Evolutionary conservation across 495 filamentous ascomycete genomes (phyloP).

Genomic region (Filosporella fistucella): DNA sequence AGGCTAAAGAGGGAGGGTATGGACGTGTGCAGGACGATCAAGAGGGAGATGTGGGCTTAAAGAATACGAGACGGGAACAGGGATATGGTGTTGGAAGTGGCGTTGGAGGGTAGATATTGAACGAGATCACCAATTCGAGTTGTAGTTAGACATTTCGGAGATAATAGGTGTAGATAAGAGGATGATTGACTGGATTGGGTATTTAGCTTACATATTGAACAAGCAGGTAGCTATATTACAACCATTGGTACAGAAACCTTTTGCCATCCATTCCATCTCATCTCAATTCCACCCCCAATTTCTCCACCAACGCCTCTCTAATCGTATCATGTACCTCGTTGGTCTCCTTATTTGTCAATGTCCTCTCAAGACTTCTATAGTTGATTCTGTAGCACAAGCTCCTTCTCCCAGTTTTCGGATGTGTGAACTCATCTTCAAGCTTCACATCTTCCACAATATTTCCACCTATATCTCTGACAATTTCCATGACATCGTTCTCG

Average conservation of each 20-base stretch:
- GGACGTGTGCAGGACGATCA: conserved; percentile 2
- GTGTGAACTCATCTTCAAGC: conserved; percentile 75
- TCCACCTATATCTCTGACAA: conserved; percentile 73
- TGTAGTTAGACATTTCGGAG: no score
- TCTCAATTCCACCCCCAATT: conserved; percentile 77
- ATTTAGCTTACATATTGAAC: no score
- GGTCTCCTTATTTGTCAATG: conserved; percentile 73
- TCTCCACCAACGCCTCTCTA: conserved; percentile 52
- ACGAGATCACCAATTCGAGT: no score
- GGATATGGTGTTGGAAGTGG: conserved; percentile 56
- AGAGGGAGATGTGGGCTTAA: conserved; percentile 28
- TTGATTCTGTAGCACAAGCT: conserved; percentile 91
- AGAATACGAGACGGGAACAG: conserved; percentile 46
- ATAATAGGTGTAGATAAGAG: no score
- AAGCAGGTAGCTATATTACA: no score
- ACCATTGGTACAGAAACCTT: no score
- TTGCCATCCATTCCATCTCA: no score
- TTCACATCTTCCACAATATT: conserved; percentile 83
- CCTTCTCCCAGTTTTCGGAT: conserved; percentile 78
- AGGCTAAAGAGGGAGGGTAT: conserved; percentile 21
- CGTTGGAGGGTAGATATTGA: conserved; percentile 57
- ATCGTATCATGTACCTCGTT: conserved; percentile 73
- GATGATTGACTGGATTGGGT: no score
- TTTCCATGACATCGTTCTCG: conserved; percentile 97
- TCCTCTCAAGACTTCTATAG: conserved; percentile 85